A percentile compares a stretch with the other conserved stretches of the same genome.
Conservation (phyloP, 805 yeast species). For the Yarrowia keelungensis region DNA sequence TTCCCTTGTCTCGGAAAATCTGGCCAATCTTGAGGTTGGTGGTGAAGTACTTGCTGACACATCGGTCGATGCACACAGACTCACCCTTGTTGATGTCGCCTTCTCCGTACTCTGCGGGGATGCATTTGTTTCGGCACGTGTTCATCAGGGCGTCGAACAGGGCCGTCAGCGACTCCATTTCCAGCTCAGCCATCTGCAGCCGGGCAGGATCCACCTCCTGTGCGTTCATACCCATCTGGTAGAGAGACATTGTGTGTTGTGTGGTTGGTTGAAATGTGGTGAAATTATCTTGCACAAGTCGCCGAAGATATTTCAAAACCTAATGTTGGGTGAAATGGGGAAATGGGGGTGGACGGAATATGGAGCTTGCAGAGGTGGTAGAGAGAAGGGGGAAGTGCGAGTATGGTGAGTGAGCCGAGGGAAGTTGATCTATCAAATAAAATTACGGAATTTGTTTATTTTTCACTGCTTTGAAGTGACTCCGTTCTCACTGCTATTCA, state of each 20-base stretch:
- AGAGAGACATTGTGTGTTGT: conserved; percentile 48
- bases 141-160: conserved; percentile 55
- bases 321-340: not conserved
- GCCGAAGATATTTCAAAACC: conserved; percentile 9
- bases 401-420: not conserved
- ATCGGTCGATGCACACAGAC: conserved; percentile 78
- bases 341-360: not conserved
- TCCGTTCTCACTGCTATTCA: too few species aligned
- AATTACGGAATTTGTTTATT: not conserved
- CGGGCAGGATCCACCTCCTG: conserved; percentile 48
- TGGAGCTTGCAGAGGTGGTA: not conserved
- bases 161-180: conserved; percentile 47
- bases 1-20: conserved; percentile 44
- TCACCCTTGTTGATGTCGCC: conserved; percentile 87
- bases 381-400: not conserved
- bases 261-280: too few species aligned
- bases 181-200: conserved; percentile 49
- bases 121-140: conserved; percentile 76
- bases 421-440: not conserved
- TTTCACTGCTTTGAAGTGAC: too few species aligned
- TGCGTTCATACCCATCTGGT: conserved; percentile 47
- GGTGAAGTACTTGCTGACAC: conserved; percentile 81
- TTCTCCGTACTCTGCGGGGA: conserved; percentile 86
- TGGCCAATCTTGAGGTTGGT: conserved; percentile 59
- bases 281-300: too few species aligned